Evolutionary conservation across 192 early-diverging fungal species (phyloP).

Genomic region (Podila horticola): DNA sequence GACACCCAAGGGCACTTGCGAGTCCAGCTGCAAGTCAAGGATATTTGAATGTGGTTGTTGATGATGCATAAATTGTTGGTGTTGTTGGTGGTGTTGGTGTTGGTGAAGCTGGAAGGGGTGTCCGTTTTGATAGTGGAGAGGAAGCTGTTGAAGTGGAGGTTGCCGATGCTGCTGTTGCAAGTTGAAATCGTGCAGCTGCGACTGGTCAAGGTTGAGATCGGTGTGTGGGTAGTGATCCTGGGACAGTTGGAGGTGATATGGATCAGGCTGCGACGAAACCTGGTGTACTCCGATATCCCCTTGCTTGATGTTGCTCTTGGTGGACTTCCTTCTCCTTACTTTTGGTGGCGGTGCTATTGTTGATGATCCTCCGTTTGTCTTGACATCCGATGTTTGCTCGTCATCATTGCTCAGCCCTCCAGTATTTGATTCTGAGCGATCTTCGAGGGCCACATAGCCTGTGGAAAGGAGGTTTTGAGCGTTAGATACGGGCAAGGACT

Average conservation of each 20-base stretch:
- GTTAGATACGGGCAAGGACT: neutral
- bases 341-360: too few species aligned
- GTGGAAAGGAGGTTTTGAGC: conserved; percentile 59
- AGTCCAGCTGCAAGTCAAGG: conserved; percentile 22
- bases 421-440: neutral
- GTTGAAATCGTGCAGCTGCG: conserved; percentile 4
- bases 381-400: neutral
- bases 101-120: conserved; percentile 7
- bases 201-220: conserved; percentile 10
- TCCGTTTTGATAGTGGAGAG: neutral
- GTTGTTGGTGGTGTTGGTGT: conserved; percentile 4
- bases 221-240: too few species aligned
- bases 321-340: conserved; percentile 1
- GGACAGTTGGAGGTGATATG: neutral
- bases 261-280: neutral
- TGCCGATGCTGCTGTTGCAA: conserved; percentile 15
- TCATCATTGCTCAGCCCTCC: neutral
- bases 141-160: neutral
- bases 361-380: too few species aligned
- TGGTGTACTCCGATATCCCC: neutral
- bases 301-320: neutral
- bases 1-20: conserved; percentile 22
- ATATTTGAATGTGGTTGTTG: conserved; percentile 13
- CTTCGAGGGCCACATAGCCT: conserved; percentile 66
- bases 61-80: neutral